A percentile compares a stretch with the other conserved stretches of the same genome.
Conservation (phyloP, 306 rosid genomes). For the Pyrus communis region DNA sequence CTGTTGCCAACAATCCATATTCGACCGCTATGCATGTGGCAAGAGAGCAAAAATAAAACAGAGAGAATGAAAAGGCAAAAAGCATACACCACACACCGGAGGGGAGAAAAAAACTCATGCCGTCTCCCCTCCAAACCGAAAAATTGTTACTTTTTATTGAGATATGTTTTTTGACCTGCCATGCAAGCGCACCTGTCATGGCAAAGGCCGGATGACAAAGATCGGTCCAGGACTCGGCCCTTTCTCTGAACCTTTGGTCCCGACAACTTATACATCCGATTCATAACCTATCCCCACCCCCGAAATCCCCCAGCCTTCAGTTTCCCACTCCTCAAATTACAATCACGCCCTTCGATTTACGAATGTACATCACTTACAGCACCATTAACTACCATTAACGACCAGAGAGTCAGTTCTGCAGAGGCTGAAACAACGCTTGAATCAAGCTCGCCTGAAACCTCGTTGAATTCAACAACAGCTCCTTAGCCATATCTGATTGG, state of each 20-base stretch:
- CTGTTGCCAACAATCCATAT: not conserved
- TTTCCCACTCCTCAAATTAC: not conserved
- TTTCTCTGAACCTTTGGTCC: not conserved
- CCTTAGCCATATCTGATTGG: not conserved
- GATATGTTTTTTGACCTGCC: constrained; percentile 52
- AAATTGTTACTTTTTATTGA: constrained; percentile 38
- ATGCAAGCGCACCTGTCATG: constrained; percentile 96
- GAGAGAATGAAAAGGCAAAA: constrained; percentile 8
- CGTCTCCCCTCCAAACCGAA: constrained; percentile 39
- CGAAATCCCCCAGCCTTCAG: not conserved
- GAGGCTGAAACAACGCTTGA: not conserved
- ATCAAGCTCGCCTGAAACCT: too few species aligned
- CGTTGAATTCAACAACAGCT: not conserved
- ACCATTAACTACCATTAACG: not conserved
- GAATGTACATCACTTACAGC: not conserved
- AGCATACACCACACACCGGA: constrained; percentile 10
- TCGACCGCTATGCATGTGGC: not conserved
- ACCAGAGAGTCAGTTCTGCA: not conserved
- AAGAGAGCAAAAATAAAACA: not conserved
- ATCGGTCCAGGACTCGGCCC: constrained; percentile 8
- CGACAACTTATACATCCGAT: constrained; percentile 17
- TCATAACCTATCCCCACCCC: not conserved
- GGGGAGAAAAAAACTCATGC: constrained; percentile 56
- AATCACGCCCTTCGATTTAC: not conserved
- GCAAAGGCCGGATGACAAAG: constrained; percentile 87